These are phyloP conservation scores for Alternaria conjuncta DNA, from an alignment of 2,329 filamentous ascomycete genomes.

Conservation along the genomic window DNA sequence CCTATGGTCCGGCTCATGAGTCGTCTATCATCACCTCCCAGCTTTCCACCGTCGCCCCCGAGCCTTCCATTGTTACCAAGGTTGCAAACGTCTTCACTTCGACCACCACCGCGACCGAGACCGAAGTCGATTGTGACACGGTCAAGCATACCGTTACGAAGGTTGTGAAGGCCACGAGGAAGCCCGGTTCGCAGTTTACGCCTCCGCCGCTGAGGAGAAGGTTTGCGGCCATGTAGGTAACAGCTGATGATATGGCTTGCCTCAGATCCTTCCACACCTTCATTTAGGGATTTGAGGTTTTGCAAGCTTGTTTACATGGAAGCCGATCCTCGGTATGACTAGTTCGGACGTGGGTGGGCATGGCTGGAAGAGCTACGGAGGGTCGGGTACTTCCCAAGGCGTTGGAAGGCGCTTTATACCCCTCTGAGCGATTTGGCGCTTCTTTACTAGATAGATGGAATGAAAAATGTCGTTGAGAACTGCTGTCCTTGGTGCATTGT, in stretches of 20 bases:
- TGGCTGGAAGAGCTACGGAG: background rate
- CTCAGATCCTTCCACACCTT: background rate
- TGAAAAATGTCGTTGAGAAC: background rate
- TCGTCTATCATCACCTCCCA: background rate
- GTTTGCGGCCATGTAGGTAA: background rate
- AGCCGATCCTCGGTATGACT: background rate
- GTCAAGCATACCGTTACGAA: background rate
- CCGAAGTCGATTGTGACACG: background rate
- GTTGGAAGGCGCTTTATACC: background rate
- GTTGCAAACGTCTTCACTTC: background rate
- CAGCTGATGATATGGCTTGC: background rate
- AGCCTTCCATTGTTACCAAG: background rate
- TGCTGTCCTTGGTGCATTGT: background rate
- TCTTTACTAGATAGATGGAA: background rate
- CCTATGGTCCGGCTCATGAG: background rate
- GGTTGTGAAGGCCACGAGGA: background rate
- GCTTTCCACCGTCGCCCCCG: background rate
- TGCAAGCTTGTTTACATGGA: background rate
- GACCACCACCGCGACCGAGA: background rate
- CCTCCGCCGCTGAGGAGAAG: background rate
- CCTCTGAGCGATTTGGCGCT: background rate
- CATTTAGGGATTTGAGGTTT: background rate
- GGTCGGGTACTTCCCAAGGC: background rate
- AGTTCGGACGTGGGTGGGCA: background rate
- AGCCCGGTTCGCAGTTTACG: background rate